phyloP scores from a whole-genome alignment of 345 rosid genomes.

The Leavenworthia alabamica region DNA sequence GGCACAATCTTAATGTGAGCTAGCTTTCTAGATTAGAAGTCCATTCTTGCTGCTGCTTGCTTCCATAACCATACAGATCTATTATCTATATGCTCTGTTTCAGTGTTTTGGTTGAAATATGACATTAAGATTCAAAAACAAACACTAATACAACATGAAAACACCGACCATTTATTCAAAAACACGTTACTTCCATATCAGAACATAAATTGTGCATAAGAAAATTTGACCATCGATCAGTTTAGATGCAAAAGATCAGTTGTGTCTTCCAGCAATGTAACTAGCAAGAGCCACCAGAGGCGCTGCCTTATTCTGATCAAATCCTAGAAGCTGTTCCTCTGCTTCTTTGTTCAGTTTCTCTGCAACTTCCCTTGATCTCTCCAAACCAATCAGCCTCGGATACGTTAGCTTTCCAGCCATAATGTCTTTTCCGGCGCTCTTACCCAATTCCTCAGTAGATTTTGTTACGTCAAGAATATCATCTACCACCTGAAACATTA shows the following conservation, averaged over 20 bases:
- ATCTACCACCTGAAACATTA: conserved; percentile 88
- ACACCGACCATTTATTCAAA: too few relatives aligned
- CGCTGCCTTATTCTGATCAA: conserved; percentile 58
- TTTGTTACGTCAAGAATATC: conserved; percentile 81
- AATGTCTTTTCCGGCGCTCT: conserved; percentile 80
- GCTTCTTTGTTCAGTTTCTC: conserved; percentile 58
- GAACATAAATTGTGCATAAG: too few relatives aligned
- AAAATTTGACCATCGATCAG: too few relatives aligned
- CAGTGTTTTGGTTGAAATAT: too few relatives aligned
- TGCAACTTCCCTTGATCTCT: conserved; percentile 53
- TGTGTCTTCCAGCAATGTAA: conserved; percentile 69
- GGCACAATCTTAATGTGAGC: not conserved
- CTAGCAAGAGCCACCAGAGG: conserved; percentile 78
- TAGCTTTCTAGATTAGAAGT: not conserved
- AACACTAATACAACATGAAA: too few relatives aligned
- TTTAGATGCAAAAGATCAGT: conserved; percentile 20
- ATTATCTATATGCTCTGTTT: too few relatives aligned
- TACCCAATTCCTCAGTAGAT: conserved; percentile 71
- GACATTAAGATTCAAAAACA: too few relatives aligned
- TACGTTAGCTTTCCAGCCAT: conserved; percentile 67
- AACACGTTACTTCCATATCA: too few relatives aligned
- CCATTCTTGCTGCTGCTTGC: not conserved
- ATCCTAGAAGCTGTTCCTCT: conserved; percentile 42
- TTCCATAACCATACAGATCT: too few relatives aligned
- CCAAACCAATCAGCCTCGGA: conserved; percentile 70